Conservation (phyloP, 1,284 basidiomycete genomes). For the Irpex sp. region DNA sequence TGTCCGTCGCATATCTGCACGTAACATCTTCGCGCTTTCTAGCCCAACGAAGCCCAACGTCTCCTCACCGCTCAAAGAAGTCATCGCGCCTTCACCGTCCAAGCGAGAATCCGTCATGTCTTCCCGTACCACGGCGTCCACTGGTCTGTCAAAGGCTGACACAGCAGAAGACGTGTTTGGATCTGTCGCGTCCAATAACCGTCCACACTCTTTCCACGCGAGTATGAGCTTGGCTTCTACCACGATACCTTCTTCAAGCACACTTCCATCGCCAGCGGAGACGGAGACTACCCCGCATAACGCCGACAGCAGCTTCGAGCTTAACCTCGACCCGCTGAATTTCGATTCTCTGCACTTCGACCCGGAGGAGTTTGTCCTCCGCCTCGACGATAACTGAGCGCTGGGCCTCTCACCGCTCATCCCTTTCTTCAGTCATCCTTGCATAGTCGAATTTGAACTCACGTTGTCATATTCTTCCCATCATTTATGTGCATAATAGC, state of each 20-base stretch:
- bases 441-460: neutral
- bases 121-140: slow-evolving; percentile 6
- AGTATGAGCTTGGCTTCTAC: neutral
- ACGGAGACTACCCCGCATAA: slow-evolving; percentile 4
- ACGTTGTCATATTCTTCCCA: neutral
- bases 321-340: slow-evolving; percentile 64
- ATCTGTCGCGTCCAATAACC: neutral
- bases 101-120: slow-evolving; percentile 8
- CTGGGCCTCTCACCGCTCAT: slow-evolving; percentile 1
- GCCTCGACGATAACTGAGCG: slow-evolving; percentile 12
- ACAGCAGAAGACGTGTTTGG: slow-evolving; percentile 7
- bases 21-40: slow-evolving; percentile 26
- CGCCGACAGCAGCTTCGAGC: slow-evolving; percentile 47
- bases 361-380: slow-evolving; percentile 40
- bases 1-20: slow-evolving; percentile 26
- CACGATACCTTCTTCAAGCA: neutral
- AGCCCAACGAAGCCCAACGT: slow-evolving; percentile 4
- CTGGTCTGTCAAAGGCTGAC: neutral
- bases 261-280: neutral
- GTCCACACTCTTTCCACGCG: slow-evolving; percentile 12
- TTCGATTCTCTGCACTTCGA: slow-evolving; percentile 68
- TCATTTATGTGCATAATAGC: neutral
- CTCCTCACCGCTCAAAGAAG: slow-evolving; percentile 2
- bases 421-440: neutral
- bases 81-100: slow-evolving; percentile 7